A percentile compares a stretch with the other conserved stretches of the same genome.
Evolutionary conservation across 2,329 filamentous ascomycete genomes (phyloP).

Genomic region (Trichoderma sp.): DNA sequence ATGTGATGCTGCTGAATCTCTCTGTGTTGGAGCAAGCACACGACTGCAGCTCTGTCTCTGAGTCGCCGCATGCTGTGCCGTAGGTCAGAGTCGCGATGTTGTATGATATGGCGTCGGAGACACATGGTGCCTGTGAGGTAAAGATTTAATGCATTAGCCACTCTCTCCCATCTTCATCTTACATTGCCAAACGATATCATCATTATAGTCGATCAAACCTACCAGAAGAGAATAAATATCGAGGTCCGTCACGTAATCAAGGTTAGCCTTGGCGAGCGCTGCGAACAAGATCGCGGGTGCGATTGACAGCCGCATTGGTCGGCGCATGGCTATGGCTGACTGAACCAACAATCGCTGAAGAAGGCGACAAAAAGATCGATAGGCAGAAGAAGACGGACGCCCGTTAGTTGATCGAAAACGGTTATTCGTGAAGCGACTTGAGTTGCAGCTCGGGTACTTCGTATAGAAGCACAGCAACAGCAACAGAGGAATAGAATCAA

Average conservation of each 20-base stretch:
- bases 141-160: background rate
- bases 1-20: slow-evolving; percentile 38
- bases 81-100: slow-evolving; percentile 43
- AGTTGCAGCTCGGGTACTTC: background rate
- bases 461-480: background rate
- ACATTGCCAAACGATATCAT: background rate
- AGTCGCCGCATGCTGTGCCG: slow-evolving; percentile 40
- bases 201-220: background rate
- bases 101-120: slow-evolving; percentile 43
- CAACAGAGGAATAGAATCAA: background rate
- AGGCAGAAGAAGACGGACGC: no score
- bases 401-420: background rate
- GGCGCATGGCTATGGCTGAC: slow-evolving; percentile 7
- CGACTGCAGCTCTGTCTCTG: slow-evolving; percentile 44
- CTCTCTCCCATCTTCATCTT: no score
- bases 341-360: background rate
- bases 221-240: slow-evolving; percentile 42
- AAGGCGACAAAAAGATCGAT: background rate
- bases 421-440: background rate
- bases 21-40: slow-evolving; percentile 52
- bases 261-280: slow-evolving; percentile 18
- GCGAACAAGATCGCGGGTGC: background rate
- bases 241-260: slow-evolving; percentile 47
- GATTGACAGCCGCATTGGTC: background rate
- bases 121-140: slow-evolving; percentile 47